A percentile compares a stretch with the other conserved stretches of the same genome.
phyloP scores from a whole-genome alignment of 108 stramenopile genomes.

The Aureococcus anophagefferens region DNA sequence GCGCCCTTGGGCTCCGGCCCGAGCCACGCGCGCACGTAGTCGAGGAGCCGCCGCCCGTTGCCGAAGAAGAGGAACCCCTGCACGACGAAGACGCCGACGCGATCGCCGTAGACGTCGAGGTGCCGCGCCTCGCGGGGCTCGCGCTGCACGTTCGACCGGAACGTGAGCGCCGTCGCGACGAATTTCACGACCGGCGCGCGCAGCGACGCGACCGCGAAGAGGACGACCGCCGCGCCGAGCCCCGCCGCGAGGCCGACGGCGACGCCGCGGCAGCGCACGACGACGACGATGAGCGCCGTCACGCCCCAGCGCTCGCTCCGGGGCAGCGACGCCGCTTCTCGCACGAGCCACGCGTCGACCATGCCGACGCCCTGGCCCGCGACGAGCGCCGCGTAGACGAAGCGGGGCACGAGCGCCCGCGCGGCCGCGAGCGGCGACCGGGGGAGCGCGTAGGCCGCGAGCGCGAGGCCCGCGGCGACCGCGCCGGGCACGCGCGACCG shows the following conservation, averaged over 20 bases:
- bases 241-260: not conserved
- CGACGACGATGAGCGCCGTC: not conserved
- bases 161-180: not conserved
- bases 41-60: not conserved
- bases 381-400: not conserved
- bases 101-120: not conserved
- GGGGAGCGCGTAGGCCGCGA: not conserved
- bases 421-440: not conserved
- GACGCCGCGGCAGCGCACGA: not conserved
- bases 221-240: not conserved
- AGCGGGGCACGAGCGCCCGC: not conserved
- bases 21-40: not conserved
- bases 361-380: not conserved
- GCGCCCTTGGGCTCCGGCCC: not conserved
- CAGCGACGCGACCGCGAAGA: not conserved
- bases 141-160: not conserved
- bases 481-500: not conserved
- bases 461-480: not conserved
- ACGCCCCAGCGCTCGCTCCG: not conserved
- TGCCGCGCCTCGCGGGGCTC: not conserved
- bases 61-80: not conserved
- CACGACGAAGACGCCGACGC: not conserved
- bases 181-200: not conserved
- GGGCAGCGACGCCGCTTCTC: too few relatives aligned
- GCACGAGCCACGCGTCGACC: not conserved